These are phyloP conservation scores for Pyrus hybrid DNA, from an alignment of 331 rosid genomes.

Conservation along the genomic window DNA sequence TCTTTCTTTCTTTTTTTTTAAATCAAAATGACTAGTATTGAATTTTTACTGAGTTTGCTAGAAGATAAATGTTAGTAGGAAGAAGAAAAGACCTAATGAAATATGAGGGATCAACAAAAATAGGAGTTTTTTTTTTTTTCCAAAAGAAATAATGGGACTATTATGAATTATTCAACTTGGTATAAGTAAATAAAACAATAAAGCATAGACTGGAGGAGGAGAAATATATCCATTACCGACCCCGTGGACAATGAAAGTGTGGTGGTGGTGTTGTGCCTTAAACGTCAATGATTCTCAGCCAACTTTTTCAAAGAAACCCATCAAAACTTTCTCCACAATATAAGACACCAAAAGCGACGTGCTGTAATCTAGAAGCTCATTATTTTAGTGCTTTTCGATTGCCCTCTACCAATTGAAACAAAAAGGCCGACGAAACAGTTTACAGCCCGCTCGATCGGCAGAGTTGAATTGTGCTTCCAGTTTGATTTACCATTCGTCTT, in stretches of 20 bases:
- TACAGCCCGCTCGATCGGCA: not conserved
- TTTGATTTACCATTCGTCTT: too few species aligned
- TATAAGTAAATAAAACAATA: too few species aligned
- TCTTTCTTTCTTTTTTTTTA: too few species aligned
- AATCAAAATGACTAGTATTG: too few species aligned
- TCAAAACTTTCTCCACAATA: conserved; percentile 27
- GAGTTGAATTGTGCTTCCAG: too few species aligned
- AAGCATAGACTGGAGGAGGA: not conserved
- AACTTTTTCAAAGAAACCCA: conserved; percentile 26
- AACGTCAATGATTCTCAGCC: conserved; percentile 23
- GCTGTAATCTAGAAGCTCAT: conserved; percentile 15
- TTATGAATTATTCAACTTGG: too few species aligned
- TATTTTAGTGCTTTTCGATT: conserved; percentile 11
- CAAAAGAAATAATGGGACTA: too few species aligned
- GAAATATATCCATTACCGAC: not conserved
- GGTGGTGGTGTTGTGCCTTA: conserved; percentile 30
- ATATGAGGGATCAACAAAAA: too few species aligned
- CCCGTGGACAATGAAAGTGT: conserved; percentile 13
- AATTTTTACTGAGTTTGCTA: too few species aligned
- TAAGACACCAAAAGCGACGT: conserved; percentile 27
- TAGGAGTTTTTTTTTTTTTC: too few species aligned
- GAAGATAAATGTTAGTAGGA: too few species aligned
- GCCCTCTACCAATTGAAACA: not conserved
- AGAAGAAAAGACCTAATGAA: too few species aligned
- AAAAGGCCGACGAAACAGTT: conserved; percentile 14